Evolutionary conservation across 176 grass and related monocot genomes (phyloP).

Genomic region (Elaeis guineensis): DNA sequence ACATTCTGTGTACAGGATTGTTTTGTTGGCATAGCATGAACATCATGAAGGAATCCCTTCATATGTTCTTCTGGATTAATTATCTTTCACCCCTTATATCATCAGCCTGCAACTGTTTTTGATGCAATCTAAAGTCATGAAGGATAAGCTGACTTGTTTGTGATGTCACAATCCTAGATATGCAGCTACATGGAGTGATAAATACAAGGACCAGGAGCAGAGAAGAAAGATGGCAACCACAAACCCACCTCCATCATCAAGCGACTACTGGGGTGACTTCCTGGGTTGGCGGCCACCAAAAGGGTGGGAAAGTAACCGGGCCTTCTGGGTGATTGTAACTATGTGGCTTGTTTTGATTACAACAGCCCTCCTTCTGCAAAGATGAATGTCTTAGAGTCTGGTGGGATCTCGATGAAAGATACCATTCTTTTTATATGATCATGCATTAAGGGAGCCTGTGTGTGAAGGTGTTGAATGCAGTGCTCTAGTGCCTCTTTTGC

Average conservation of each 20-base stretch:
- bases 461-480: too few relatives aligned
- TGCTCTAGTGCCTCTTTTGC: too few relatives aligned
- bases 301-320: slow-evolving; percentile 55
- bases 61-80: too few relatives aligned
- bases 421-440: too few relatives aligned
- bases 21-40: too few relatives aligned
- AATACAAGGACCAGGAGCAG: slow-evolving; percentile 63
- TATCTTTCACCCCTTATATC: too few relatives aligned
- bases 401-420: too few relatives aligned
- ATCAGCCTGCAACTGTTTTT: too few relatives aligned
- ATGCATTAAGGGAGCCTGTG: too few relatives aligned
- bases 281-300: slow-evolving; percentile 41
- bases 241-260: slow-evolving; percentile 33
- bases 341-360: slow-evolving; percentile 75
- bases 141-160: neutral
- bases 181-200: slow-evolving; percentile 87
- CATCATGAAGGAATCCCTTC: too few relatives aligned
- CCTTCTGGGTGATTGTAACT: slow-evolving; percentile 64
- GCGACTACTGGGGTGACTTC: slow-evolving; percentile 60
- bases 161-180: slow-evolving; percentile 38
- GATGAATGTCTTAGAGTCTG: slow-evolving; percentile 23
- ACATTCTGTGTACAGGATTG: too few relatives aligned
- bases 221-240: slow-evolving; percentile 47
- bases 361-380: slow-evolving; percentile 74
- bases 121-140: too few relatives aligned